These are phyloP conservation scores for Suhomyces anneliseae DNA, from an alignment of 1,139 yeast genomes.

Conservation along the genomic window DNA sequence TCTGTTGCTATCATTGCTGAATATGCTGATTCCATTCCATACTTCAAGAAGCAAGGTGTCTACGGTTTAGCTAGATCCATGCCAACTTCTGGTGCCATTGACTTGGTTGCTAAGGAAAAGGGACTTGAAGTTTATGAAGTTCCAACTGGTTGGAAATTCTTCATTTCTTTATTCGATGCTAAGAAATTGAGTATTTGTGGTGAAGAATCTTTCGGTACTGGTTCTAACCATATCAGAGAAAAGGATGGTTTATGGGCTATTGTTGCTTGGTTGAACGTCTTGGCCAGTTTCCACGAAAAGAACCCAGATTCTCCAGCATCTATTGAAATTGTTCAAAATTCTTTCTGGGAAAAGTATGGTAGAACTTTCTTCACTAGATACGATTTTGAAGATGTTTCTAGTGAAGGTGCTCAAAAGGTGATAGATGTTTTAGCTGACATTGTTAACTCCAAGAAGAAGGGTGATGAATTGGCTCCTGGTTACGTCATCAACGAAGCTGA, in stretches of 20 bases:
- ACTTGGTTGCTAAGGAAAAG: slow-evolving; percentile 80
- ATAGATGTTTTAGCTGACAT: slow-evolving; percentile 54
- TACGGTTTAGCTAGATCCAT: slow-evolving; percentile 96
- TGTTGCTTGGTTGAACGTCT: slow-evolving; percentile 93
- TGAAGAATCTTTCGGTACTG: slow-evolving; percentile 97
- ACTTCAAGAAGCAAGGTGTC: slow-evolving; percentile 82
- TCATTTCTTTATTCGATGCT: slow-evolving; percentile 92
- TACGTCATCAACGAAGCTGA: slow-evolving; percentile 70
- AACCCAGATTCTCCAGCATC: slow-evolving; percentile 61
- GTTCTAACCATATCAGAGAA: slow-evolving; percentile 95
- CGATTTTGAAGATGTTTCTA: slow-evolving; percentile 82
- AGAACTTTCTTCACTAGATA: slow-evolving; percentile 97
- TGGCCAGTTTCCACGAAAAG: slow-evolving; percentile 72
- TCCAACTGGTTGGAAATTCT: slow-evolving; percentile 99
- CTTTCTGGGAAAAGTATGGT: slow-evolving; percentile 92
- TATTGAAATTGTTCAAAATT: slow-evolving; percentile 75
- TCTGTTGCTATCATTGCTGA: slow-evolving; percentile 97
- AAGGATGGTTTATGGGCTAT: slow-evolving; percentile 99
- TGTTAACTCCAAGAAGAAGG: slow-evolving; percentile 39
- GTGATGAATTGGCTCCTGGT: slow-evolving; percentile 44
- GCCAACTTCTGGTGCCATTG: slow-evolving; percentile 97
- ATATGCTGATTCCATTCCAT: slow-evolving; percentile 85
- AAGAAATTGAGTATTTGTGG: slow-evolving; percentile 94
- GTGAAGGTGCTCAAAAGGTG: slow-evolving; percentile 73
- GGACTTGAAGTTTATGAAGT: slow-evolving; percentile 84